These are phyloP conservation scores for Candida krabiensis DNA, from an alignment of 805 yeast species.

Conservation along the genomic window DNA sequence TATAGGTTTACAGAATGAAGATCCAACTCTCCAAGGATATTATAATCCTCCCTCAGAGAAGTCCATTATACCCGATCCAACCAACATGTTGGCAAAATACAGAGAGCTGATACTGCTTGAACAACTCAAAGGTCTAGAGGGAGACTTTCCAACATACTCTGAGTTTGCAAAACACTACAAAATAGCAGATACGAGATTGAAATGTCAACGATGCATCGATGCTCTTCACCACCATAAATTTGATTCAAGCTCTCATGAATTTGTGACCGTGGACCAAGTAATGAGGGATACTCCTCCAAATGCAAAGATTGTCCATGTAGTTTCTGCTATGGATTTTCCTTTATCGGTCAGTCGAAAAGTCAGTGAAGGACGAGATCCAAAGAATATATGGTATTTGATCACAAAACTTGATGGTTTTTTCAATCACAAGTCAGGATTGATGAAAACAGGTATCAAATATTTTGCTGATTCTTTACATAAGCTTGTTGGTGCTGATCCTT, in stretches of 20 bases:
- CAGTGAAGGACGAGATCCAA: conserved; percentile 33
- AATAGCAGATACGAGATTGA: conserved; percentile 17
- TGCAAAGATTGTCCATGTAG: conserved; percentile 55
- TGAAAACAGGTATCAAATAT: conserved; percentile 30
- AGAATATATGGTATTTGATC: conserved; percentile 40
- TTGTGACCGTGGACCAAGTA: conserved; percentile 32
- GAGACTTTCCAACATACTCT: conserved; percentile 7
- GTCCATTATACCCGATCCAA: background rate
- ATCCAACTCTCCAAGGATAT: conserved; percentile 43
- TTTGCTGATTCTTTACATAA: conserved; percentile 31
- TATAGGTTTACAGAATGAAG: conserved; percentile 43
- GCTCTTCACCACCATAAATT: conserved; percentile 45
- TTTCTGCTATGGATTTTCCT: conserved; percentile 75
- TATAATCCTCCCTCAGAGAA: conserved; percentile 28
- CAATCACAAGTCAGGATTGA: conserved; percentile 18
- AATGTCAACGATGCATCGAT: conserved; percentile 59
- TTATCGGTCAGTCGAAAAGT: conserved; percentile 45
- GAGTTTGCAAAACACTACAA: conserved; percentile 4
- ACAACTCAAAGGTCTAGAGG: conserved; percentile 9
- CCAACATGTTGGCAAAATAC: conserved; percentile 2
- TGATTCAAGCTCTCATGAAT: conserved; percentile 34
- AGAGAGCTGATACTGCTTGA: conserved; percentile 9
- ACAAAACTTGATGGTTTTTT: conserved; percentile 41
- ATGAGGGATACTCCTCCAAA: conserved; percentile 40
- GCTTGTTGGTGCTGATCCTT: conserved; percentile 29